Conservation (phyloP, 495 filamentous ascomycete species). For the Mytilinidion resinicola region DNA sequence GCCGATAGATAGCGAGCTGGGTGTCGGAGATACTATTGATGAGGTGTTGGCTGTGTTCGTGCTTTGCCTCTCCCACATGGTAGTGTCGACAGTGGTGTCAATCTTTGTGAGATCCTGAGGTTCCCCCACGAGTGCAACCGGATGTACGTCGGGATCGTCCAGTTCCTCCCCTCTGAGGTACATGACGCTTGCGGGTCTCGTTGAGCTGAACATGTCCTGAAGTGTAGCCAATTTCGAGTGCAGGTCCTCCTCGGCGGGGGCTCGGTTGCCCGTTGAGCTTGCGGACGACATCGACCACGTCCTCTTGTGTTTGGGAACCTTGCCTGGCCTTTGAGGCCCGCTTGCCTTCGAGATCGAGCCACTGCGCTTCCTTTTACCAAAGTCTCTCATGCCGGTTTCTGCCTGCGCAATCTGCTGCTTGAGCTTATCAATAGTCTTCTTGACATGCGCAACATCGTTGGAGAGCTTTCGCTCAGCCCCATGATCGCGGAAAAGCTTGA, state of each 20-base stretch:
- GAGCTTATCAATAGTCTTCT: slow-evolving; percentile 90
- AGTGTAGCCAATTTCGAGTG: slow-evolving; percentile 74
- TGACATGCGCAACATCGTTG: slow-evolving; percentile 87
- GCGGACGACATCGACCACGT: slow-evolving; percentile 95
- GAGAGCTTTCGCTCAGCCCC: slow-evolving; percentile 92
- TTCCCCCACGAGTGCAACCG: slow-evolving; percentile 69
- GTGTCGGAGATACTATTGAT: slow-evolving; percentile 38
- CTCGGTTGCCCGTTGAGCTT: slow-evolving; percentile 55
- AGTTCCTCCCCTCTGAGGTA: slow-evolving; percentile 74
- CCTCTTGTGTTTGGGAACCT: slow-evolving; percentile 81
- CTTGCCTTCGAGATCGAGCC: slow-evolving; percentile 50
- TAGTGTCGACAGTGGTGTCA: slow-evolving; percentile 48
- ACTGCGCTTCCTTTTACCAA: slow-evolving; percentile 77
- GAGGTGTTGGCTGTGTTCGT: slow-evolving; percentile 45
- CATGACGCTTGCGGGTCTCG: slow-evolving; percentile 74
- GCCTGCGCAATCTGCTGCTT: slow-evolving; percentile 84
- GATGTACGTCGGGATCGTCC: slow-evolving; percentile 85
- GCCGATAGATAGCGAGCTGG: slow-evolving; percentile 31
- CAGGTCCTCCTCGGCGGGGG: slow-evolving; percentile 78
- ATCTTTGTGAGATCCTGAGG: slow-evolving; percentile 52
- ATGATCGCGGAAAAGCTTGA: slow-evolving; percentile 95
- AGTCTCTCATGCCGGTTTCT: slow-evolving; percentile 82
- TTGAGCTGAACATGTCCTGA: slow-evolving; percentile 95
- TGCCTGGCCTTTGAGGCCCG: slow-evolving; percentile 54
- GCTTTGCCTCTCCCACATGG: slow-evolving; percentile 54